A percentile compares a stretch with the other conserved stretches of the same genome.
Evolutionary conservation across 2,329 filamentous ascomycete genomes (phyloP).

Genomic region (Trichoderma brevicompactum): DNA sequence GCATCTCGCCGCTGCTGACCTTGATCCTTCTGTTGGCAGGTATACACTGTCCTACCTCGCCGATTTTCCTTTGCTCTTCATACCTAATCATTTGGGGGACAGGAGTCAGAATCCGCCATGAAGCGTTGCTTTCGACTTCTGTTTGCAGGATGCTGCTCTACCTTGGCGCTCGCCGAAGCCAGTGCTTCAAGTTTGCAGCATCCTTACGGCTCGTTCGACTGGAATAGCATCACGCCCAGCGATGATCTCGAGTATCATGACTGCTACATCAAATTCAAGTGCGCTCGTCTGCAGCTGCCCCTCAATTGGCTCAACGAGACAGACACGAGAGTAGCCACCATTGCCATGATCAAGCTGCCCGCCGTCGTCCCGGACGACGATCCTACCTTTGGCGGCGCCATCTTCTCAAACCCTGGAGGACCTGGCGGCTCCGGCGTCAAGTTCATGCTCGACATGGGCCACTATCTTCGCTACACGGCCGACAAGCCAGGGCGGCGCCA

Average conservation of each 20-base stretch:
- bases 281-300: slow-evolving; percentile 50
- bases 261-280: slow-evolving; percentile 47
- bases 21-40: too few relatives aligned
- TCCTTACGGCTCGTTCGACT: slow-evolving; percentile 40
- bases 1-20: too few relatives aligned
- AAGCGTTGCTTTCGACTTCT: slow-evolving; percentile 34
- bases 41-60: too few relatives aligned
- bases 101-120: not conserved
- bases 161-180: slow-evolving; percentile 51
- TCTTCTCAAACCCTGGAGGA: slow-evolving; percentile 52
- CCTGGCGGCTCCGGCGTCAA: slow-evolving; percentile 49
- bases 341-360: slow-evolving; percentile 50
- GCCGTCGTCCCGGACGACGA: slow-evolving; percentile 46
- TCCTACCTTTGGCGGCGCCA: slow-evolving; percentile 47
- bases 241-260: slow-evolving; percentile 44
- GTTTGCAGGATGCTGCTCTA: slow-evolving; percentile 45
- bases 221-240: slow-evolving; percentile 43
- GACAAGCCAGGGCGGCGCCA: slow-evolving; percentile 40
- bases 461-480: slow-evolving; percentile 37
- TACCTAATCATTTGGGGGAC: too few relatives aligned
- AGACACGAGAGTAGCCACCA: slow-evolving; percentile 40
- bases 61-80: too few relatives aligned
- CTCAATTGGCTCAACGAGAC: slow-evolving; percentile 47
- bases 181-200: not conserved
- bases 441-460: slow-evolving; percentile 37